Evolutionary conservation across 176 grass and related monocot genomes (phyloP).

Genomic region (Melocanna baccifera): DNA sequence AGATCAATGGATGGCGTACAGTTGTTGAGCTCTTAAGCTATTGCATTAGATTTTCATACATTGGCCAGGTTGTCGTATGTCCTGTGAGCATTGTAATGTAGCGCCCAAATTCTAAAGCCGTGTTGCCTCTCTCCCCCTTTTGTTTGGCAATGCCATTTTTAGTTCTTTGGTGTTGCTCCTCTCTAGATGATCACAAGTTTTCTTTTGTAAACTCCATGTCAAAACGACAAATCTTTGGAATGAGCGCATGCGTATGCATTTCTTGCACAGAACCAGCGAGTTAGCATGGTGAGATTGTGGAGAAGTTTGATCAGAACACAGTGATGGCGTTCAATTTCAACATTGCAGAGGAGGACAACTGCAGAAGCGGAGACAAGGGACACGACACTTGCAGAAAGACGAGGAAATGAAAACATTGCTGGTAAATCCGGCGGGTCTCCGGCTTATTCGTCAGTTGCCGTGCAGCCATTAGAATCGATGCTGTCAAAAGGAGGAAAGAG

Average conservation of each 20-base stretch:
- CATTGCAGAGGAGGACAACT: background rate
- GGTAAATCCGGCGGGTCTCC: too few relatives aligned
- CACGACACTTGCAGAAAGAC: too few relatives aligned
- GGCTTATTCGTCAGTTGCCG: too few relatives aligned
- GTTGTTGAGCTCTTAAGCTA: background rate
- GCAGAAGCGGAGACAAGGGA: too few relatives aligned
- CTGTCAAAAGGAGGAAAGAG: too few relatives aligned
- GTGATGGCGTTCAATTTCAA: background rate
- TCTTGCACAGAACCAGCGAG: background rate
- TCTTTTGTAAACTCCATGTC: background rate
- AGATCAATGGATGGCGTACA: background rate
- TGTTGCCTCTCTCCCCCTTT: too few relatives aligned
- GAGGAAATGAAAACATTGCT: too few relatives aligned
- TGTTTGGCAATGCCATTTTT: background rate
- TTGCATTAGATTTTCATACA: background rate
- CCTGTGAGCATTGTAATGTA: constrained; percentile 14
- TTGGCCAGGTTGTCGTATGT: background rate
- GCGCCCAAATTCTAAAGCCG: background rate
- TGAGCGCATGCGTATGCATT: background rate
- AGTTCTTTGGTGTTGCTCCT: background rate
- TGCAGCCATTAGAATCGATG: too few relatives aligned
- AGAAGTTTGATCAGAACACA: background rate
- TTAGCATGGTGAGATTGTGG: background rate
- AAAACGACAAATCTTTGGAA: background rate
- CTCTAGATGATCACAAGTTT: background rate